A percentile compares a stretch with the other conserved stretches of the same genome.
Evolutionary conservation across 75 land plant species (phyloP).

Genomic region (Pinus tabuliformis): DNA sequence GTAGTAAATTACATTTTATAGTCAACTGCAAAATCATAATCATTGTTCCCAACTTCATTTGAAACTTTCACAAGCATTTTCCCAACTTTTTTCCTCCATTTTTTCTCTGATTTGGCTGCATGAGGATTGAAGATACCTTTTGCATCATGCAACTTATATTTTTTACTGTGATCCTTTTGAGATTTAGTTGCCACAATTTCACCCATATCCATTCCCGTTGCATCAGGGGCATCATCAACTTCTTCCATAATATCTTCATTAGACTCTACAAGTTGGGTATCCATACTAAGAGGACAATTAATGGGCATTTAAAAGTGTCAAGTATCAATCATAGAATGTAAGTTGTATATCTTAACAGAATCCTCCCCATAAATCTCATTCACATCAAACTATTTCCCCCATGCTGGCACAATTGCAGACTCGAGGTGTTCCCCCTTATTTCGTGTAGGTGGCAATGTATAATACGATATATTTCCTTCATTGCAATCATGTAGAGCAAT

Average conservation of each 20-base stretch:
- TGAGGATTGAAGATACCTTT: conserved; percentile 88
- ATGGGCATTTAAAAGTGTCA: conserved; percentile 68
- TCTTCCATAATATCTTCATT: conserved; percentile 19
- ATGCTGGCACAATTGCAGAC: conserved; percentile 60
- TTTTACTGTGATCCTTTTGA: conserved; percentile 31
- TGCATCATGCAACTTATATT: conserved; percentile 71
- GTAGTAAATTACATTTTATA: conserved; percentile 24
- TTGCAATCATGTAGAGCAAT: no score
- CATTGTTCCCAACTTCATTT: conserved; percentile 35
- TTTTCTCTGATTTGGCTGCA: conserved; percentile 59
- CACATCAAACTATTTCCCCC: conserved; percentile 83
- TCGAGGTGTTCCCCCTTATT: conserved; percentile 45
- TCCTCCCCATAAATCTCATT: conserved; percentile 76
- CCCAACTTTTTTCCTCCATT: conserved; percentile 57
- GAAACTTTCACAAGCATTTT: conserved; percentile 15
- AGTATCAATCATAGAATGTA: conserved; percentile 62
- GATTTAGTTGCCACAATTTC: conserved; percentile 21
- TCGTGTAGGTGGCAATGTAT: conserved; percentile 79
- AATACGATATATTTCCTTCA: conserved; percentile 89
- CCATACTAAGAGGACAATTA: conserved; percentile 67
- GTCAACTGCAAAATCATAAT: conserved; percentile 84
- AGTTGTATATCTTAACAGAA: conserved; percentile 73
- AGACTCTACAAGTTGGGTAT: conserved; percentile 43
- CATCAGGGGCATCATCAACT: conserved; percentile 15
- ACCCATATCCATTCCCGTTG: conserved; percentile 26